phyloP scores from a whole-genome alignment of 345 rosid genomes.

The Populus simonii region DNA sequence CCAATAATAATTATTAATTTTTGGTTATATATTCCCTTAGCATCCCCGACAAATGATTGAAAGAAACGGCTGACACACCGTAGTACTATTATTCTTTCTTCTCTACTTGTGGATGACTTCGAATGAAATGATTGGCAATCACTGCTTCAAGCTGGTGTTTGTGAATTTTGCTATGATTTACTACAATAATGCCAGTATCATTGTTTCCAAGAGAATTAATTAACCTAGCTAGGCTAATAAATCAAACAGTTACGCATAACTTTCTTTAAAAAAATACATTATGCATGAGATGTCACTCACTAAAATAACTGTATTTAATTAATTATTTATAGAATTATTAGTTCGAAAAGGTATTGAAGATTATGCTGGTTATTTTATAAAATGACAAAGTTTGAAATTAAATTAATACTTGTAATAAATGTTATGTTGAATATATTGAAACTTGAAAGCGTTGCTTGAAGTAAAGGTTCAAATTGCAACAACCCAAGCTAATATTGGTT shows the following conservation, averaged over 20 bases:
- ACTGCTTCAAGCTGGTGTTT: background rate
- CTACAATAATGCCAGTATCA: background rate
- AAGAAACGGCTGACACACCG: slow-evolving; percentile 3
- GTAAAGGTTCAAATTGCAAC: background rate
- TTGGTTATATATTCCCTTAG: too few relatives aligned
- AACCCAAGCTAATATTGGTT: background rate
- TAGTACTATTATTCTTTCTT: slow-evolving; percentile 24
- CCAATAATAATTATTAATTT: too few relatives aligned
- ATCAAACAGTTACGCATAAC: background rate
- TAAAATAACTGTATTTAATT: too few relatives aligned
- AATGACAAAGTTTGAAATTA: background rate
- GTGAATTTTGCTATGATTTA: slow-evolving; percentile 1
- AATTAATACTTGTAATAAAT: background rate
- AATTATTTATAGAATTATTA: too few relatives aligned
- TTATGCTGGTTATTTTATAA: too few relatives aligned
- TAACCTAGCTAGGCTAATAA: background rate
- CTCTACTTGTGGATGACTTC: background rate
- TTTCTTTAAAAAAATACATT: background rate
- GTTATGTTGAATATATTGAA: background rate
- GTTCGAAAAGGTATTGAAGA: too few relatives aligned
- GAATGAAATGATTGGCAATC: slow-evolving; percentile 1
- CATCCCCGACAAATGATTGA: too few relatives aligned
- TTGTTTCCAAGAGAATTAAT: background rate
- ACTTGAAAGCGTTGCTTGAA: background rate
- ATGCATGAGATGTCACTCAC: too few relatives aligned